These are phyloP conservation scores for Delitschia confertaspora DNA, from an alignment of 495 filamentous ascomycete genomes.

Conservation along the genomic window DNA sequence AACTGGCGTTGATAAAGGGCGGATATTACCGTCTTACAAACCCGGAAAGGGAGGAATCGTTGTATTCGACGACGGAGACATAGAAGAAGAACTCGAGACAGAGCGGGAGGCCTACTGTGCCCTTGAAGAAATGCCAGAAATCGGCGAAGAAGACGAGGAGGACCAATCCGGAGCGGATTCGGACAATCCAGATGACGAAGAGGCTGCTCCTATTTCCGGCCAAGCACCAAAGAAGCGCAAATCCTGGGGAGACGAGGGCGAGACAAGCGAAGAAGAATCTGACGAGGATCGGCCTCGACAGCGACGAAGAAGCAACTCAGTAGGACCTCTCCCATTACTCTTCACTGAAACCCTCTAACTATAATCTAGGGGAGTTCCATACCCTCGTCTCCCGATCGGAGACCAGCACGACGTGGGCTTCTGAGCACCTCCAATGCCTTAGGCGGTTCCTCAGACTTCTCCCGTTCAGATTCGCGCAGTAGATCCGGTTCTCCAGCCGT, in stretches of 20 bases:
- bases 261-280: conserved; percentile 55
- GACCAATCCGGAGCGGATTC: conserved; percentile 34
- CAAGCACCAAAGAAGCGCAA: conserved; percentile 61
- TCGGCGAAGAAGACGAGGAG: conserved; percentile 59
- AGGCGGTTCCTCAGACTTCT: conserved; percentile 36
- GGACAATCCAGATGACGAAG: conserved; percentile 16
- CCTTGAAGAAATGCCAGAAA: conserved; percentile 78
- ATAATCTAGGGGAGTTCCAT: conserved; percentile 51
- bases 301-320: conserved; percentile 77
- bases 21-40: conserved; percentile 59
- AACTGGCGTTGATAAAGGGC: conserved; percentile 51
- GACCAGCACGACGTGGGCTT: conserved; percentile 32
- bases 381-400: conserved; percentile 39
- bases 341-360: neutral
- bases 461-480: conserved; percentile 40
- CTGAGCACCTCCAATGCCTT: conserved; percentile 18
- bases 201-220: conserved; percentile 18
- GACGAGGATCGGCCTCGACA: conserved; percentile 64
- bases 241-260: conserved; percentile 67
- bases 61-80: conserved; percentile 93
- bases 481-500: conserved; percentile 45
- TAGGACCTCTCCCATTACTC: conserved; percentile 37
- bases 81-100: conserved; percentile 68
- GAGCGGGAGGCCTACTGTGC: conserved; percentile 77
- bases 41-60: conserved; percentile 76